Conservation (phyloP, 306 rosid species). For the Morella rubra region DNA sequence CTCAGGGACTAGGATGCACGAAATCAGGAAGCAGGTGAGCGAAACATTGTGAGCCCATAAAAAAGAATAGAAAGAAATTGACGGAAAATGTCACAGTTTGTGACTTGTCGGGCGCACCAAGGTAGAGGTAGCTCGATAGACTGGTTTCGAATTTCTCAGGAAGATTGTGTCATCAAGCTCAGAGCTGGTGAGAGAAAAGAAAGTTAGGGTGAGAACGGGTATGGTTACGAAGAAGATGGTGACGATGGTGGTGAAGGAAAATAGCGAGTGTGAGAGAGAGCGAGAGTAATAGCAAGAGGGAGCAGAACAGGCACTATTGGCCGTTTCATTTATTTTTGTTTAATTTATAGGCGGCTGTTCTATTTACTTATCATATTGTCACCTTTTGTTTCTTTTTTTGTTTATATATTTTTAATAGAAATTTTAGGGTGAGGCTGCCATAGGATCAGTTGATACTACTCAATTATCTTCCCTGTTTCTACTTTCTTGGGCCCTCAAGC, state of each 20-base stretch:
- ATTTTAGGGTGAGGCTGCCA: too few relatives aligned
- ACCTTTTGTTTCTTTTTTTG: too few relatives aligned
- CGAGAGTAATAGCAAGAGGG: neutral
- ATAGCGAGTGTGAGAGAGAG: neutral
- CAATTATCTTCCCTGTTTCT: too few relatives aligned
- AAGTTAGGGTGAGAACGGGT: neutral
- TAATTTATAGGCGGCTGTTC: too few relatives aligned
- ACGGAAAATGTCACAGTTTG: neutral
- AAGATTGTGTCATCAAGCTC: neutral
- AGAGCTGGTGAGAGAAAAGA: neutral
- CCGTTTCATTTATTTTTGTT: neutral
- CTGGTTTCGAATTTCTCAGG: neutral
- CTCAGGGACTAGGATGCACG: constrained; percentile 9
- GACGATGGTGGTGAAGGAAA: neutral
- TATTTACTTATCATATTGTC: too few relatives aligned
- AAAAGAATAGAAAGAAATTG: constrained; percentile 11
- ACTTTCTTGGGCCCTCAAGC: too few relatives aligned
- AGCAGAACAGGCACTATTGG: neutral
- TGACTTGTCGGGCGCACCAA: neutral
- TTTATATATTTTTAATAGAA: too few relatives aligned
- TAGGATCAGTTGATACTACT: too few relatives aligned
- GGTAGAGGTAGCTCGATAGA: neutral
- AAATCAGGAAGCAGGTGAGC: constrained; percentile 22
- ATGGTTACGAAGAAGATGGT: neutral
- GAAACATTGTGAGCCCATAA: constrained; percentile 16